Evolutionary conservation across 345 rosid genomes (phyloP), one percentile per base, ranked within the genome.

Genomic region (Lepidium sativum): DNA sequence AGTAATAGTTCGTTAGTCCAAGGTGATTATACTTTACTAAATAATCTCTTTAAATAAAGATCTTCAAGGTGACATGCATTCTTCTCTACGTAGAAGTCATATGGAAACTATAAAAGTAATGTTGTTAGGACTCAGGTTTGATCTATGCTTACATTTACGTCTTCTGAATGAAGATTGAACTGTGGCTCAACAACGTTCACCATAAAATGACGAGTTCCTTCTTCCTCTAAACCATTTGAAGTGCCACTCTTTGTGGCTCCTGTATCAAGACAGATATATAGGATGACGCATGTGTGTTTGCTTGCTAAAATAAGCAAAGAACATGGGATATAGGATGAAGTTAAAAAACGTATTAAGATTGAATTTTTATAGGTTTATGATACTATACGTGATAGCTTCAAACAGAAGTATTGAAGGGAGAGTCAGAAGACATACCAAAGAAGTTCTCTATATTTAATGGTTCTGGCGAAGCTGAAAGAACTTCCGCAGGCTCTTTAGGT

Each of bases 131-230:
- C 33, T 48, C 31, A 48, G 45, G 58, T 39, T 54, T 63, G 59
- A 49, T 25, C 58, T 44, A 32, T 68, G 79, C 97, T 82, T 79
- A 94, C 99, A 84, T 88, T 90, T 51, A 92, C 92, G 16, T 94
- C 99, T 79, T 88, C 97, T 2, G 99, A 90, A 44, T 94, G 99
- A 71, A 94, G 99, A 83, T 94, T 94, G 77, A 94, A 94, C 71
- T 94, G 99, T 34, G 99, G 99, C 84, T 84, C 95, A 64, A 86
- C 79, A 73, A 94, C 95, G 66, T 94, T 90, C 70, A 94, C 99
- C 99, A 90, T 90, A 69, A 86, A 90, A 75, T 85, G 88, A 45
- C 83, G 82, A 68, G 87, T 87, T 48, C 96, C 97, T 29, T 82
- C 98, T 76, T 84, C 86, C 72, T 84, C 90, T 27, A 79, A 48